Base-by-base conservation (phyloP, 2,329 filamentous ascomycete species). In the Cladosporium sp. region DNA sequence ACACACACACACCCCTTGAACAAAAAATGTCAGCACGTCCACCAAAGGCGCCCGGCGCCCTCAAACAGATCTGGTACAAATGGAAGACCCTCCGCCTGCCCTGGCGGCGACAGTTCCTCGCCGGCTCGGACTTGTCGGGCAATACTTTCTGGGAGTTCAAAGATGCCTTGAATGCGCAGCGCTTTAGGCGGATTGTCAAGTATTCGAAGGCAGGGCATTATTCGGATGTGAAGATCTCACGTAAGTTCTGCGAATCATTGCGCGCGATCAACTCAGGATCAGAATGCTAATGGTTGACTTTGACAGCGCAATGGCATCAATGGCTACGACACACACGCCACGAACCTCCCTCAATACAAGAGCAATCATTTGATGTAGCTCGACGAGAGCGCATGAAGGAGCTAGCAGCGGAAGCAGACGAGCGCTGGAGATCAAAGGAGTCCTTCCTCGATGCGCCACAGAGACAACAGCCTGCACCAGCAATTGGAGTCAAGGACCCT, bases 111-210 rank as follows among this genome's bases (percentile, higher is more conserved):
- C 82, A 81, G 61, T 87, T 84, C 77, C 80, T 89, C 43, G 83
- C 84, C 58, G 87, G 87, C 73, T 80, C 82, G 69, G 87, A 89
- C 75, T 80, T 89, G 57, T 75, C 81, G 23, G 87, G 87, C 67
- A 89, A 89, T 76, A 89, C 86, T 11, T 89, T 84, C 75, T 89
- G 87, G 87, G 86, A 88, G 72, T 89, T 89, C 76, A 85, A 85
- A 72, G 86, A 88, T 72, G 77, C 79, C 21, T 67, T 86, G 64
- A 85, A 86, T 69, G 75, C 83, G 46, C 77, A 79, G 48, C 82
- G 86, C 51, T 80, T 81, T 67, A 82, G 87, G 43, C 81, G 87
- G 32, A 89, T 89, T 21, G 85, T 88, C 65, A 82, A 85, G 69
- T 85, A 84, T 70, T 79, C 78, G 78, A 79, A 67, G 43, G 62